phyloP scores from a whole-genome alignment of 2,329 filamentous ascomycete species.

The Nemania bipapillata region DNA sequence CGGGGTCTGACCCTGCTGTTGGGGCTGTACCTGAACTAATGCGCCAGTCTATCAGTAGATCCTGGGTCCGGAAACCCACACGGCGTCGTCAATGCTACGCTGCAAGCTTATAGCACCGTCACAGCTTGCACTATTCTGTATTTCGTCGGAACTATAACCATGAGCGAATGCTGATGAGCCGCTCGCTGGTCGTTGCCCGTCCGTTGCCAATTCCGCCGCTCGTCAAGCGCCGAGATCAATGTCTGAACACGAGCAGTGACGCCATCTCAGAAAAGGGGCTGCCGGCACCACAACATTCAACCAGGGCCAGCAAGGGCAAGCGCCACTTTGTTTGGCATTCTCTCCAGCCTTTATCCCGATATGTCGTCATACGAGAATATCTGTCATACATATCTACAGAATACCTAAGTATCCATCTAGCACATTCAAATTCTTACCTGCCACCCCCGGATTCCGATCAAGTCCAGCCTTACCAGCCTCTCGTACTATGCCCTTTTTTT shows the following conservation, averaged over 20 bases:
- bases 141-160: constrained; percentile 5
- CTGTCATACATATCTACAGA: too few species aligned
- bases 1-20: constrained; percentile 44
- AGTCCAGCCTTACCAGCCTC: constrained; percentile 28
- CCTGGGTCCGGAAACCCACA: constrained; percentile 23
- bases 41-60: constrained; percentile 27
- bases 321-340: constrained; percentile 25
- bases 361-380: constrained; percentile 39
- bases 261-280: constrained; percentile 32
- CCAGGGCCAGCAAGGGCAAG: constrained; percentile 9
- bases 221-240: constrained; percentile 20
- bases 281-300: background rate
- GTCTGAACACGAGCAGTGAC: constrained; percentile 36
- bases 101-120: constrained; percentile 3
- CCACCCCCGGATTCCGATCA: constrained; percentile 21
- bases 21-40: constrained; percentile 49
- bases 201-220: constrained; percentile 18
- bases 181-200: constrained; percentile 12
- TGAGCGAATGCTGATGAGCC: constrained; percentile 7
- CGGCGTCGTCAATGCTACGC: constrained; percentile 30
- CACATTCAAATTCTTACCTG: background rate
- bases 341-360: constrained; percentile 21
- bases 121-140: constrained; percentile 15
- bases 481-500: background rate
- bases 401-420: too few species aligned